Conservation (phyloP, 257 asterid genomes). For the Eucommia ulmoides region DNA sequence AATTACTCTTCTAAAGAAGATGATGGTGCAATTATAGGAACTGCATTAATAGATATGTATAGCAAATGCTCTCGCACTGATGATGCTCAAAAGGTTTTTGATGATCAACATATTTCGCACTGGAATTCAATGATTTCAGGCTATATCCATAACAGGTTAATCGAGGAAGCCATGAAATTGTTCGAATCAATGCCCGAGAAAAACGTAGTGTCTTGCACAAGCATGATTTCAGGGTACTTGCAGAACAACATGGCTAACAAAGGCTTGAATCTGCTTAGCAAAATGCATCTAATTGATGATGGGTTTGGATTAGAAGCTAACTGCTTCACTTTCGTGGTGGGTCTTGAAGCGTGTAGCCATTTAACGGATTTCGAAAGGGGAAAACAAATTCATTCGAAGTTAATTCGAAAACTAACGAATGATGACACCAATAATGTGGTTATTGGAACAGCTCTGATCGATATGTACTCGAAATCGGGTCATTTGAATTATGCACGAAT, state of each 20-base stretch:
- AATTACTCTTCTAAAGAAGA: constrained; percentile 4
- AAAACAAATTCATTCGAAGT: constrained; percentile 28
- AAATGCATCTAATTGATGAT: constrained; percentile 17
- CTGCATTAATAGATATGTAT: constrained; percentile 33
- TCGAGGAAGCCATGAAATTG: constrained; percentile 18
- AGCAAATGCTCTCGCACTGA: constrained; percentile 20
- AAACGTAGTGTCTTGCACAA: constrained; percentile 33
- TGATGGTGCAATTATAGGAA: constrained; percentile 13
- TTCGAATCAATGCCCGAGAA: constrained; percentile 25
- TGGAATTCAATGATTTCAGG: constrained; percentile 29
- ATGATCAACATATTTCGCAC: constrained; percentile 15
- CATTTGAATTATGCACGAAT: constrained; percentile 15
- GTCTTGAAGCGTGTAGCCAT: constrained; percentile 27
- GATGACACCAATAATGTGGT: constrained; percentile 17
- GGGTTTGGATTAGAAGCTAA: constrained; percentile 16
- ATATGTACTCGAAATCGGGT: constrained; percentile 34
- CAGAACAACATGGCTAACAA: constrained; percentile 16
- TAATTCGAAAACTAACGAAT: constrained; percentile 12
- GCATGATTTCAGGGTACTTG: constrained; percentile 31
- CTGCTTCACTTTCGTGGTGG: constrained; percentile 28
- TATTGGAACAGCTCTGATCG: constrained; percentile 34
- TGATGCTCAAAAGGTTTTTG: constrained; percentile 21
- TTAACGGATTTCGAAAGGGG: constrained; percentile 28
- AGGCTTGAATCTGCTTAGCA: constrained; percentile 16
- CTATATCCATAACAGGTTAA: constrained; percentile 13